A percentile compares a stretch with the other conserved stretches of the same genome.
Evolutionary conservation across 2,329 filamentous ascomycete genomes (phyloP).

Genomic region (Trichoderma hamatum): DNA sequence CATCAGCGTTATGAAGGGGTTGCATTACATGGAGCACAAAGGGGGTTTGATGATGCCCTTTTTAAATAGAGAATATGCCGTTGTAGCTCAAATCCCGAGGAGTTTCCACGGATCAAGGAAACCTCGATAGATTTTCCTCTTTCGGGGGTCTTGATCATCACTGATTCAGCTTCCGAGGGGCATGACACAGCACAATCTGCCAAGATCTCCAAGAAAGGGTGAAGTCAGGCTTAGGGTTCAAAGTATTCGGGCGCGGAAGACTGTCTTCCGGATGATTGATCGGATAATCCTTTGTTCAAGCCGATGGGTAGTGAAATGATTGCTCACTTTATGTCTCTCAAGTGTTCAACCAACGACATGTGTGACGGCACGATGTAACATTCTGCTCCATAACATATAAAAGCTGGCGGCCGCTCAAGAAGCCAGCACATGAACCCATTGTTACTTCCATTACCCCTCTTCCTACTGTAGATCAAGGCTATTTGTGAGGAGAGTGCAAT

Average conservation of each 20-base stretch:
- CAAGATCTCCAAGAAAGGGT: not conserved
- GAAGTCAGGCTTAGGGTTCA: not conserved
- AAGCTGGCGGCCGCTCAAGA: not conserved
- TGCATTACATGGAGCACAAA: not conserved
- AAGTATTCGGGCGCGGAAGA: not conserved
- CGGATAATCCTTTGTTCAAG: not conserved
- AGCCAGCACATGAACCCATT: not conserved
- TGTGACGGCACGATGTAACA: not conserved
- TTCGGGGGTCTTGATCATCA: not conserved
- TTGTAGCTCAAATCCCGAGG: not conserved
- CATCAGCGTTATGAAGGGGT: not conserved
- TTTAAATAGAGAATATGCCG: not conserved
- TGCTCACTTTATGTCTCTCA: not conserved
- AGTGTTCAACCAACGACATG: not conserved
- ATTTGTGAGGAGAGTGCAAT: not conserved
- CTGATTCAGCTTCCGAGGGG: too few species aligned
- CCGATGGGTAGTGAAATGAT: not conserved
- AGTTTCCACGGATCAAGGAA: constrained; percentile 5
- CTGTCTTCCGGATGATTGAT: not conserved
- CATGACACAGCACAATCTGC: not conserved
- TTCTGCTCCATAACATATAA: not conserved
- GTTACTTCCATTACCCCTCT: not conserved
- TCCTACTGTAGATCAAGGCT: not conserved
- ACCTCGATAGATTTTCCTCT: not conserved
- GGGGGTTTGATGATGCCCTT: not conserved